Evolutionary conservation across 495 filamentous ascomycete species (phyloP), one percentile per base, ranked within the genome.

Genomic region (Penicillium desertorum): DNA sequence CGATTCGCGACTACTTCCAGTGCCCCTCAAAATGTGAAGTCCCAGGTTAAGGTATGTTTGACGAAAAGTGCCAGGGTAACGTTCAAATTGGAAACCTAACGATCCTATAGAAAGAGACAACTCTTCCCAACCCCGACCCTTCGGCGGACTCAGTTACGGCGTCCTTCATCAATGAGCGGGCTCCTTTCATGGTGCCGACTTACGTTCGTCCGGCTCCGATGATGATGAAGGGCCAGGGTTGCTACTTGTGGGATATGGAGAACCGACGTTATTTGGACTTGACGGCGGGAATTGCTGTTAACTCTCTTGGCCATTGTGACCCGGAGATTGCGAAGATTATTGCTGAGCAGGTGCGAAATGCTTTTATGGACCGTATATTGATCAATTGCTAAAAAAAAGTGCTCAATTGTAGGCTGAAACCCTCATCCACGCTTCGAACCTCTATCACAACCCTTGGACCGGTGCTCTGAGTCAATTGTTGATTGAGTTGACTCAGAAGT

Each of bases 371-470:
- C 25, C n/a, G 23, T 17, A 20, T 29, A 4, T 2, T 11, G 45
- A 56, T 17, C 43, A 51, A 57, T 49, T 47, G 25, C 68, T 72
- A 48, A 72, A 34, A 14, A 4, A 22, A n/a, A 23, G 23, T 23
- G 2, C 59, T 22, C 9, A 39, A 22, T 52, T 41, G 45, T 37
- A 89, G 87, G 79, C 90, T 39, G 79, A 87, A 60, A 91, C 86
- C 3, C 80, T 98, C 34, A 80, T 96, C 44, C 94, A 98, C 67
- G 85, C 88, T 46, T 96, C 91, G 4, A 98, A 98, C 71, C 83
- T 98, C 30, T 98, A 98, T 78, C 87, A 96, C 72, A 98, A 96
- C 72, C 86, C 86, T 20, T 96, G 92, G 92, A 95, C 88, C 3
- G 92, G 92, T 43, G 83, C 84, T 10, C 83, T 98, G 45, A 95